These are phyloP conservation scores for Lentinula novae-zelandiae DNA, from an alignment of 1,284 basidiomycete genomes.

Conservation along the genomic window DNA sequence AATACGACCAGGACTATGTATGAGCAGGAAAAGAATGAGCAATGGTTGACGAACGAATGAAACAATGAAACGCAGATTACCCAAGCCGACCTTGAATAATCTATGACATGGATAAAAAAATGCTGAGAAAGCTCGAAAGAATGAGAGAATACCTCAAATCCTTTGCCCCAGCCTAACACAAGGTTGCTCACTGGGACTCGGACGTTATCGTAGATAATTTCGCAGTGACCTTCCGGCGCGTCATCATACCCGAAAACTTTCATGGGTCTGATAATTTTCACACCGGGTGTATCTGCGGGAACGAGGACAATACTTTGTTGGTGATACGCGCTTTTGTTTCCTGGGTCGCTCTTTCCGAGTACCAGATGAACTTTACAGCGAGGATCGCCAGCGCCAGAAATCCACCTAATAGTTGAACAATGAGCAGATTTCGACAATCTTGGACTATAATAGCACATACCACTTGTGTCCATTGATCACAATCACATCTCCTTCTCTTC, in stretches of 20 bases:
- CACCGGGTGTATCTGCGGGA: constrained; percentile 82
- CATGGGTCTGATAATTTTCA: constrained; percentile 90
- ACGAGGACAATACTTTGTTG: constrained; percentile 96
- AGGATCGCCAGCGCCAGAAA: constrained; percentile 95
- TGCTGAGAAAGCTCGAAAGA: not conserved
- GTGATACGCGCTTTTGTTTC: constrained; percentile 67
- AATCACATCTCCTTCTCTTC: constrained; percentile 83
- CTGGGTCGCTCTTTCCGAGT: constrained; percentile 87
- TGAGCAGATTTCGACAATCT: not conserved
- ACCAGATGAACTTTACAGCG: constrained; percentile 88
- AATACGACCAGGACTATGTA: constrained; percentile 83
- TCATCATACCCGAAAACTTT: constrained; percentile 92
- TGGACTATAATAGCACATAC: constrained; percentile 32
- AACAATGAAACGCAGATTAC: constrained; percentile 35
- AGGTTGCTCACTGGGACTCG: constrained; percentile 82
- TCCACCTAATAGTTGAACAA: constrained; percentile 63
- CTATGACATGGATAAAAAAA: constrained; percentile 29
- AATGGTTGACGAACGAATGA: constrained; percentile 6
- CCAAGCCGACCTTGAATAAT: constrained; percentile 98
- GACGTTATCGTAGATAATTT: constrained; percentile 93
- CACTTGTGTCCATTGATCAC: constrained; percentile 98
- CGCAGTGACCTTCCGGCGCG: constrained; percentile 94
- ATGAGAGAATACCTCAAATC: constrained; percentile 67
- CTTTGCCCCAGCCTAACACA: constrained; percentile 89
- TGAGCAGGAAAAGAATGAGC: constrained; percentile 6